Evolutionary conservation across 306 rosid genomes (phyloP).

Genomic region (Vigna mungo): DNA sequence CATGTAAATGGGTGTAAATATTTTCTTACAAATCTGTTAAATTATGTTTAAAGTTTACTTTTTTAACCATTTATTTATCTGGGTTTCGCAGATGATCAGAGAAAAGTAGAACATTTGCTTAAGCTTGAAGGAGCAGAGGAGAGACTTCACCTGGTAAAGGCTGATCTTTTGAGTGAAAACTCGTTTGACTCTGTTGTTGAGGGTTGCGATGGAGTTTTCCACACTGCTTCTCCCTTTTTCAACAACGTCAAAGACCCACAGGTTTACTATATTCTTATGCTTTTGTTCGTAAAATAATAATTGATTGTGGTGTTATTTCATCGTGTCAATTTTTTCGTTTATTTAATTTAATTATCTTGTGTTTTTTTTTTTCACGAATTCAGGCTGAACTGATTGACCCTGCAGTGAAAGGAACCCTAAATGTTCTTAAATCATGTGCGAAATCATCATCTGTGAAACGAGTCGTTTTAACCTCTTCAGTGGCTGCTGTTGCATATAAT

Average conservation of each 20-base stretch:
- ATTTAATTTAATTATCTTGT: neutral
- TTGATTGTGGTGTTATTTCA: neutral
- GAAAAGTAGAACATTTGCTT: constrained; percentile 50
- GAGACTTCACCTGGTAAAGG: constrained; percentile 53
- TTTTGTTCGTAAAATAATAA: neutral
- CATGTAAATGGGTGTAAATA: no score
- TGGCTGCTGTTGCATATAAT: constrained; percentile 10
- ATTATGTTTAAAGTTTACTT: no score
- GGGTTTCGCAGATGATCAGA: constrained; percentile 44
- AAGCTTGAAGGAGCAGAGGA: constrained; percentile 63
- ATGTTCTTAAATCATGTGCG: constrained; percentile 49
- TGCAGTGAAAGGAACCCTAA: constrained; percentile 51
- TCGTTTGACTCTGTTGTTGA: constrained; percentile 53
- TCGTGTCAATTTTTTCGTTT: neutral
- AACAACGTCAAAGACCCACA: constrained; percentile 44
- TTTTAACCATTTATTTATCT: neutral
- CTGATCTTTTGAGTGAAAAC: constrained; percentile 56
- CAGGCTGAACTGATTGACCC: constrained; percentile 50
- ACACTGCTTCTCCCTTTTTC: constrained; percentile 55
- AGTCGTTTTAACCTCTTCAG: constrained; percentile 47
- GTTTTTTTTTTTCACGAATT: neutral
- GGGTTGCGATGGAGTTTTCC: constrained; percentile 62
- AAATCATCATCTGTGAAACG: constrained; percentile 43
- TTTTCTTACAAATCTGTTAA: no score
- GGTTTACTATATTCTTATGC: constrained; percentile 11